Evolutionary conservation across 257 asterid genomes (phyloP), one percentile per base, ranked within the genome.

Genomic region (Leptodermis oblonga): DNA sequence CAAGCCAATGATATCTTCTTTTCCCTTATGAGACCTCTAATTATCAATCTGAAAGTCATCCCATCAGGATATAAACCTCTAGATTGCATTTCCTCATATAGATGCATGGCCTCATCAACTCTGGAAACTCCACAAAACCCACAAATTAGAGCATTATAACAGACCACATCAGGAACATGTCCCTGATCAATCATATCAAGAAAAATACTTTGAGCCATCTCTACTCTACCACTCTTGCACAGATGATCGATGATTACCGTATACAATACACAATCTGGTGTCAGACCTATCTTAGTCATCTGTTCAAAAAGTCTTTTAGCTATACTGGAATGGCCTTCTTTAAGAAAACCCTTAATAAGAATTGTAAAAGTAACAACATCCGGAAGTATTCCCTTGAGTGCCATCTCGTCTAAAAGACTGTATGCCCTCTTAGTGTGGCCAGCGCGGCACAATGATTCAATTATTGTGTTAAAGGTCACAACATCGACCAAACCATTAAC

Each of bases 381-480:
- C 17, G 97, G 97, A 73, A 73, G 13, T 71, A 87, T 74, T 46
- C 90, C 92, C 73, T 89, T 94, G 80, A 74, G 85, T 39, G 62
- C 84, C 93, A 91, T 94, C 87, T 87, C 96, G 37, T 79, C 84
- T 5, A 87, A 78, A 31, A 91, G 88, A 78, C 78, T 78, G 70
- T 82, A 87, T 25, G 96, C 97, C 71, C 75, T 85, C 67, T 71
- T 77, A 33, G 78, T 73, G 74, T 73, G 78, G 68, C 88, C 82
- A 37, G 68, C 76, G 73, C 76, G 86, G 84, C 97, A 94, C 67
- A 90, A 79, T 41, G 95, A 85, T 65, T 65, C 78, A 63, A 94
- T 84, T 70, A 89, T 84, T 6, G 97, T 93, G 84, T 93, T 90
- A 69, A 90, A 93, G 18, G 97, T 87, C 53, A 90, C 96, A 79